Evolutionary conservation across 805 yeast genomes (phyloP).

Genomic region (Lipomyces yamadae): DNA sequence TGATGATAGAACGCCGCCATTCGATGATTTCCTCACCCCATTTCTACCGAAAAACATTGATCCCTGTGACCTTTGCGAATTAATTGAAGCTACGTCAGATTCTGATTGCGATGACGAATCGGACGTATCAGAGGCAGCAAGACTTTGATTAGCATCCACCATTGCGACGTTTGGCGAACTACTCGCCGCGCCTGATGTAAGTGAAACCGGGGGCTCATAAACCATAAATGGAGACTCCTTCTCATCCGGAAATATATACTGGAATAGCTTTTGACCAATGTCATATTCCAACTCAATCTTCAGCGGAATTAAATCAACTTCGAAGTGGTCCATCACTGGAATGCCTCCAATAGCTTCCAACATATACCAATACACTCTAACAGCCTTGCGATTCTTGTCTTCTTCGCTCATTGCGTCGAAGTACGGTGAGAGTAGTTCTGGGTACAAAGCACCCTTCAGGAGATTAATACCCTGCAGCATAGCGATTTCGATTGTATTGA

Average conservation of each 20-base stretch:
- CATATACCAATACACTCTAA: constrained; percentile 73
- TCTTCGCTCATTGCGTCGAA: constrained; percentile 41
- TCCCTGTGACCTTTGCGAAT: constrained; percentile 1
- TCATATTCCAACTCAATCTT: constrained; percentile 73
- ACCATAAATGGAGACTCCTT: constrained; percentile 42
- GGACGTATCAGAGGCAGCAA: constrained; percentile 8
- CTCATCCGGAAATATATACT: constrained; percentile 71
- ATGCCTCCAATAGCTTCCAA: constrained; percentile 89
- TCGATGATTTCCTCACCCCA: neutral
- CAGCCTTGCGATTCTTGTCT: constrained; percentile 43
- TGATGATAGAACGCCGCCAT: neutral
- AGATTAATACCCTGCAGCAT: constrained; percentile 73
- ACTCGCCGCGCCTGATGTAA: neutral
- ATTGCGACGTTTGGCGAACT: neutral
- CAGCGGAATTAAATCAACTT: constrained; percentile 66
- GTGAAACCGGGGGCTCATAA: neutral
- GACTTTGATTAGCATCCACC: neutral
- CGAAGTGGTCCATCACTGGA: constrained; percentile 70
- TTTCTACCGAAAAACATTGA: neutral
- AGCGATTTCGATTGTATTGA: constrained; percentile 61
- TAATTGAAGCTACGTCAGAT: constrained; percentile 3
- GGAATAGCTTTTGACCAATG: constrained; percentile 64
- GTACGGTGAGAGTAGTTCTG: constrained; percentile 69
- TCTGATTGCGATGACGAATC: constrained; percentile 5
- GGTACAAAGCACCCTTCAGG: constrained; percentile 61